Evolutionary conservation across 2,329 filamentous ascomycete species (phyloP).

Genomic region (Sclerotiophoma versabilis): DNA sequence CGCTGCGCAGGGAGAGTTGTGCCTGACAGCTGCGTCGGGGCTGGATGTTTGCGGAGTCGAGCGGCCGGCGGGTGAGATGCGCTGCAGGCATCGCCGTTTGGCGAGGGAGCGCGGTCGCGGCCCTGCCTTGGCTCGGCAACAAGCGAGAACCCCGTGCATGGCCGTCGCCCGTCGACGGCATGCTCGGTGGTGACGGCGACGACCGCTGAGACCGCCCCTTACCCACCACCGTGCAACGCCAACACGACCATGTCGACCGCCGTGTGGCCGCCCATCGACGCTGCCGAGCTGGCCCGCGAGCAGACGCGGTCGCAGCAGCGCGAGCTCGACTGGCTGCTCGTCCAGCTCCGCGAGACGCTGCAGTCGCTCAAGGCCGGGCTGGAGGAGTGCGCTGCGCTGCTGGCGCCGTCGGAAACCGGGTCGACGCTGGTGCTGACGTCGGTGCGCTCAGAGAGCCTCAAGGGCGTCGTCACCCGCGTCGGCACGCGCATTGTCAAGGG

Average conservation of each 20-base stretch:
- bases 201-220: neutral
- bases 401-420: conserved; percentile 83
- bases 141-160: conserved; percentile 3
- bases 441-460: conserved; percentile 84
- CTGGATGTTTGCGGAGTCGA: conserved; percentile 6
- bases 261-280: conserved; percentile 65
- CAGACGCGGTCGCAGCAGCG: conserved; percentile 61
- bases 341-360: conserved; percentile 67
- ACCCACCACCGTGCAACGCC: neutral
- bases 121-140: conserved; percentile 9
- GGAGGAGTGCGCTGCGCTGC: conserved; percentile 85
- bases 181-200: neutral
- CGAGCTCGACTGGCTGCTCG: conserved; percentile 70
- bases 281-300: conserved; percentile 59
- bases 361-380: conserved; percentile 72
- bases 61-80: neutral
- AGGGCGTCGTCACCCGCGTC: conserved; percentile 88
- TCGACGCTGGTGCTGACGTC: conserved; percentile 91
- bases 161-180: neutral
- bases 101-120: conserved; percentile 6
- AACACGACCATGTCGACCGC: conserved; percentile 62
- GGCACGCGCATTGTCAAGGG: conserved; percentile 93
- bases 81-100: conserved; percentile 6
- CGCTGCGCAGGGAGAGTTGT: neutral
- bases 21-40: neutral